Percentiles rank a stretch among this genome's conserved stretches.
These are phyloP conservation scores for Penicillium oxalicum DNA, from an alignment of 2,329 filamentous ascomycete genomes.

Conservation along the genomic window DNA sequence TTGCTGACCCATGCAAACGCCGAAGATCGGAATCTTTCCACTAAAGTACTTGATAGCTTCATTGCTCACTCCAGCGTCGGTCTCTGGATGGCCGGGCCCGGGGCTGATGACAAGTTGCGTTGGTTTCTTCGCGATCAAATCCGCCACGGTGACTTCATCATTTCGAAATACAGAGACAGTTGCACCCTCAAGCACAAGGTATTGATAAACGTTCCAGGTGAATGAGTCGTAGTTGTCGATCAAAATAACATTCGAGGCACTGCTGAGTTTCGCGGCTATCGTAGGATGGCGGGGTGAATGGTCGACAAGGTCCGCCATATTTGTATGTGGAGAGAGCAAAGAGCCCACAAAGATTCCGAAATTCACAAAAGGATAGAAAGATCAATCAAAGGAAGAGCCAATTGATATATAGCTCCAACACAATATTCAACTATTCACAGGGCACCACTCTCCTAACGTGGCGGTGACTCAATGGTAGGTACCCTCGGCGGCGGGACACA, in stretches of 20 bases:
- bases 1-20: slow-evolving; percentile 99
- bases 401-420: background rate
- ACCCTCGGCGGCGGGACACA: background rate
- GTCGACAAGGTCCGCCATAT: slow-evolving; percentile 55
- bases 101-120: slow-evolving; percentile 94
- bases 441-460: background rate
- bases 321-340: slow-evolving; percentile 9
- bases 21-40: slow-evolving; percentile 89
- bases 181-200: slow-evolving; percentile 91
- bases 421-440: background rate
- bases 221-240: slow-evolving; percentile 99
- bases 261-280: slow-evolving; percentile 64
- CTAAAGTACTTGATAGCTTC: slow-evolving; percentile 86
- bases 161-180: slow-evolving; percentile 86
- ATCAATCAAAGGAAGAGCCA: no score
- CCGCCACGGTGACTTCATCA: slow-evolving; percentile 79
- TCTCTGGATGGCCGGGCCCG: slow-evolving; percentile 84
- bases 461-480: slow-evolving; percentile 12
- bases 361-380: background rate
- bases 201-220: slow-evolving; percentile 99
- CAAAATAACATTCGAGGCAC: slow-evolving; percentile 82
- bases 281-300: slow-evolving; percentile 77
- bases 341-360: background rate
- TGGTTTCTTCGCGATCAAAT: slow-evolving; percentile 75
- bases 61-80: slow-evolving; percentile 88